A percentile compares a stretch with the other conserved stretches of the same genome.
Evolutionary conservation across 2,329 filamentous ascomycete species (phyloP).

Genomic region (Aphanocladium album): DNA sequence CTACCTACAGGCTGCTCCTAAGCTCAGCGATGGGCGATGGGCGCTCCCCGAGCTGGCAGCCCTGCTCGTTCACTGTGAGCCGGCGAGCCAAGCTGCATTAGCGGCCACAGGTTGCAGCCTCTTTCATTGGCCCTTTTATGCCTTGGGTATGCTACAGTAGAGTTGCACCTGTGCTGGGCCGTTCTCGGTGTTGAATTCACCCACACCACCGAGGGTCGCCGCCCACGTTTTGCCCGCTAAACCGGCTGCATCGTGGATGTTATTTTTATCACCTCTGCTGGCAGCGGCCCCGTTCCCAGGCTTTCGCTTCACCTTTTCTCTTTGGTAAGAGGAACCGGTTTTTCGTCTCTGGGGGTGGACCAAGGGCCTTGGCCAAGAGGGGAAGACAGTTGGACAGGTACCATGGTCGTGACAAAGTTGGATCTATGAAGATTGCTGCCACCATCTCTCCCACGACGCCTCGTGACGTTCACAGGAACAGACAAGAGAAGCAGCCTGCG

Average conservation of each 20-base stretch:
- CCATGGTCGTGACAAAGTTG: too few relatives aligned
- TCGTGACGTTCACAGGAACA: not conserved
- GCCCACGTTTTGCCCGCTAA: not conserved
- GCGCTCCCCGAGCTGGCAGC: slow-evolving; percentile 1
- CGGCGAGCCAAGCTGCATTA: not conserved
- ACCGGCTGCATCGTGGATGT: not conserved
- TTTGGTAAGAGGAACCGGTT: not conserved
- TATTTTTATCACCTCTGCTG: not conserved
- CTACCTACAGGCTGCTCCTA: too few relatives aligned
- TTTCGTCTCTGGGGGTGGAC: not conserved
- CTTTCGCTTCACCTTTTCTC: not conserved
- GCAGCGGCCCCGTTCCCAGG: too few relatives aligned
- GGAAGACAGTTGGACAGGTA: too few relatives aligned
- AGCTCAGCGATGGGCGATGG: not conserved
- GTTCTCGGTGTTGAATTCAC: not conserved
- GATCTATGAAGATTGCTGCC: too few relatives aligned
- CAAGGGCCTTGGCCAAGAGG: not conserved
- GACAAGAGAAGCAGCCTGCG: not conserved
- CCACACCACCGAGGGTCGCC: not conserved
- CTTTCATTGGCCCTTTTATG: too few relatives aligned
- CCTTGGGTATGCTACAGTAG: too few relatives aligned
- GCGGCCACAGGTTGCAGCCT: not conserved
- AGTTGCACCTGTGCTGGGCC: not conserved
- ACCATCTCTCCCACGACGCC: not conserved
- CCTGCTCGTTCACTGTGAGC: not conserved